These are phyloP conservation scores for Ampelomyces quisqualis DNA, from an alignment of 2,329 filamentous ascomycete genomes.

Conservation along the genomic window DNA sequence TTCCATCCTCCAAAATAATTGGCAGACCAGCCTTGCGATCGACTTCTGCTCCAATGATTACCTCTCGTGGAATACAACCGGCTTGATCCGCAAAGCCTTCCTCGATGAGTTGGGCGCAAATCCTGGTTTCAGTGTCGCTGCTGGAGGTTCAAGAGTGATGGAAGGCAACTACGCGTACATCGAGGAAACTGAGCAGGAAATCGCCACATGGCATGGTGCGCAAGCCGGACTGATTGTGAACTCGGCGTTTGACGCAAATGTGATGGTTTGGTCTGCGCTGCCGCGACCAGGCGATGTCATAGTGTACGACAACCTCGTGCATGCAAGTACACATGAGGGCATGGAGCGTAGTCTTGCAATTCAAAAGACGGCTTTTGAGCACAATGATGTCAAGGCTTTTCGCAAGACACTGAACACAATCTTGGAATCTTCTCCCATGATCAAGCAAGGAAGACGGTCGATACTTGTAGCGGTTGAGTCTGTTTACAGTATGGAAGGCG, in stretches of 20 bases:
- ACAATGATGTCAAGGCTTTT: not conserved
- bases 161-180: slow-evolving; percentile 63
- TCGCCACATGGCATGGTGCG: slow-evolving; percentile 60
- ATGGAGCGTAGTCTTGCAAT: slow-evolving; percentile 61
- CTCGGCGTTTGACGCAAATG: slow-evolving; percentile 50
- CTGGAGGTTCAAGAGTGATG: slow-evolving; percentile 59
- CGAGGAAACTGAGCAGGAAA: slow-evolving; percentile 54
- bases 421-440: not conserved
- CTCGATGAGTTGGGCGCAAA: slow-evolving; percentile 46
- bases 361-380: not conserved
- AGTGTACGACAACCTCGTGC: slow-evolving; percentile 72
- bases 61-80: slow-evolving; percentile 53
- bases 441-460: not conserved
- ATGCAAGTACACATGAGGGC: slow-evolving; percentile 74
- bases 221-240: slow-evolving; percentile 57
- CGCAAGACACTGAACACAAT: not conserved
- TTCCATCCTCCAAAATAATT: not conserved
- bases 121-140: slow-evolving; percentile 47
- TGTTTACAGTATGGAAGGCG: slow-evolving; percentile 72
- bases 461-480: slow-evolving; percentile 1
- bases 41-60: slow-evolving; percentile 65
- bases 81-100: slow-evolving; percentile 49
- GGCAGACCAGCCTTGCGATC: not conserved
- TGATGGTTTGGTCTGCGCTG: slow-evolving; percentile 42
- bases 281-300: slow-evolving; percentile 63